These are phyloP conservation scores for Lepiota venenata DNA, from an alignment of 768 basidiomycete genomes.

Conservation along the genomic window DNA sequence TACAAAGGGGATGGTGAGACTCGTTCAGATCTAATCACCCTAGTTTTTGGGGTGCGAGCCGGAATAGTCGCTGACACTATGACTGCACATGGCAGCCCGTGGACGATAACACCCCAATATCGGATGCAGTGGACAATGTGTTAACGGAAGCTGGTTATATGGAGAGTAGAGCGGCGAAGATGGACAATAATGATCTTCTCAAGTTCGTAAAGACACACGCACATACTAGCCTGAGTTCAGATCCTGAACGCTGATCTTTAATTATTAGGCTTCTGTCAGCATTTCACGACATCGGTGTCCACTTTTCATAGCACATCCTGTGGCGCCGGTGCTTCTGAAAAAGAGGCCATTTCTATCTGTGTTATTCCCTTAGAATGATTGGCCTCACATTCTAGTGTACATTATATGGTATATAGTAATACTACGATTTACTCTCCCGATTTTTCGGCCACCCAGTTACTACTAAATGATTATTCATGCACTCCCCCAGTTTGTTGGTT, in stretches of 20 bases:
- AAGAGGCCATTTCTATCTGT: too few relatives aligned
- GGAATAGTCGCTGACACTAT: background rate
- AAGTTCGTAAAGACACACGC: conserved; percentile 49
- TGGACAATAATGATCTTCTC: conserved; percentile 89
- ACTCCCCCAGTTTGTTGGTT: conserved; percentile 21
- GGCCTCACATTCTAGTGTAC: too few relatives aligned
- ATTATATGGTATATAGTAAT: too few relatives aligned
- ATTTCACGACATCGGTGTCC: conserved; percentile 72
- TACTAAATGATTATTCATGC: background rate
- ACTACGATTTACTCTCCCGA: background rate
- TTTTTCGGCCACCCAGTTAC: too few relatives aligned
- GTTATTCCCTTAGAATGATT: too few relatives aligned
- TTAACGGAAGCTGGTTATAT: conserved; percentile 67
- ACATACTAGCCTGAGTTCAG: background rate
- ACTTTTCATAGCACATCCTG: conserved; percentile 49
- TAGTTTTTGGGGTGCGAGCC: background rate
- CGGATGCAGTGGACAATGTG: conserved; percentile 67
- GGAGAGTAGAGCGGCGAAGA: conserved; percentile 85
- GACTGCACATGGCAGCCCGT: conserved; percentile 47
- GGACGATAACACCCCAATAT: conserved; percentile 69
- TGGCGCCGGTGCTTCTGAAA: too few relatives aligned
- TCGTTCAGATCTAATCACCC: background rate
- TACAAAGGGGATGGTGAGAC: conserved; percentile 58
- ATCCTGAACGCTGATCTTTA: conserved; percentile 5
- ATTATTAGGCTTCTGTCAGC: conserved; percentile 59